phyloP scores from a whole-genome alignment of 306 rosid genomes.

The Carpinus fangiana region DNA sequence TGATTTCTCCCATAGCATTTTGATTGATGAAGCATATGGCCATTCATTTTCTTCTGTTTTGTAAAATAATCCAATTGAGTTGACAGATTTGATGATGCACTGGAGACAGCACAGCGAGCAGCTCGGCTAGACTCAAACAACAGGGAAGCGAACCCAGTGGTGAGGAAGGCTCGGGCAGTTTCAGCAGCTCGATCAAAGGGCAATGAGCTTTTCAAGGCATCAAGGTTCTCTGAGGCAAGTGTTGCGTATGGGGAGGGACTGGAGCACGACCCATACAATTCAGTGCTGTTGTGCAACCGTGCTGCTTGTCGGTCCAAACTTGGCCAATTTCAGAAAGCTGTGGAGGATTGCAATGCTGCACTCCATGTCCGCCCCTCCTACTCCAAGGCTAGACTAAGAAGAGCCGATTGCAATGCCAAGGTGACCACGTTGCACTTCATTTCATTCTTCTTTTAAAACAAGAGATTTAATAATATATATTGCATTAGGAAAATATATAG shows the following conservation, averaged over 20 bases:
- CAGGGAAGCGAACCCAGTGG: conserved; percentile 46
- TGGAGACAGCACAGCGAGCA: conserved; percentile 63
- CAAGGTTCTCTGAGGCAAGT: conserved; percentile 71
- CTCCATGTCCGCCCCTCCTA: conserved; percentile 71
- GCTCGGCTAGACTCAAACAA: conserved; percentile 61
- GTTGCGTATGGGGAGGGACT: conserved; percentile 77
- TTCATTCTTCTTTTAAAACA: background rate
- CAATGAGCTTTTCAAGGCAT: conserved; percentile 68
- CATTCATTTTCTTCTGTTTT: too few relatives aligned
- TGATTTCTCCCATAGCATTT: too few relatives aligned
- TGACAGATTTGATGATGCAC: conserved; percentile 72
- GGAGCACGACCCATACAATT: conserved; percentile 63
- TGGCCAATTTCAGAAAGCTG: conserved; percentile 61
- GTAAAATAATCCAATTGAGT: background rate
- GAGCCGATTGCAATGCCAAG: conserved; percentile 88
- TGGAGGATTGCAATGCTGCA: conserved; percentile 71
- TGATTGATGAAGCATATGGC: too few relatives aligned
- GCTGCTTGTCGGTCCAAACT: conserved; percentile 78
- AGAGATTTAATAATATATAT: too few relatives aligned
- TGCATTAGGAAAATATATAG: too few relatives aligned
- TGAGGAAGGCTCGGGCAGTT: conserved; percentile 50
- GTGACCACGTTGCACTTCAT: conserved; percentile 24
- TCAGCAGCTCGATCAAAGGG: conserved; percentile 66
- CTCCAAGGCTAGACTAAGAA: conserved; percentile 73
- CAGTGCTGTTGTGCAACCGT: conserved; percentile 72